These are phyloP conservation scores for Apiospora marii DNA, from an alignment of 2,329 filamentous ascomycete genomes.

Conservation along the genomic window DNA sequence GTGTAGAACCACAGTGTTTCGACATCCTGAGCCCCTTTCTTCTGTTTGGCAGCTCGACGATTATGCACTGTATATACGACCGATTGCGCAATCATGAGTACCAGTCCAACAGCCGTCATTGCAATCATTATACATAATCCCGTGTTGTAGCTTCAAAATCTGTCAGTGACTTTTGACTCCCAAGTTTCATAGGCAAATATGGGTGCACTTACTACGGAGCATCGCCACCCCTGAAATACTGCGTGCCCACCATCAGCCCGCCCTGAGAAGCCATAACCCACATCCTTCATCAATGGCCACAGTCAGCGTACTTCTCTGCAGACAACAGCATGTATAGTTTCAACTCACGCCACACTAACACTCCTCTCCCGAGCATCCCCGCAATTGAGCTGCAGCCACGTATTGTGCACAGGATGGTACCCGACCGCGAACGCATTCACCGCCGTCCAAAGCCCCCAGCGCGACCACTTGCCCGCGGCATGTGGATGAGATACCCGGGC, in stretches of 20 bases:
- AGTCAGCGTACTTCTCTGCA: too few relatives aligned
- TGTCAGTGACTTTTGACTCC: background rate
- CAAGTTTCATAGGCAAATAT: background rate
- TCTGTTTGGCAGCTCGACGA: constrained; percentile 34
- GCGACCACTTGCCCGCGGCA: constrained; percentile 53
- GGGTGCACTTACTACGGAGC: constrained; percentile 45
- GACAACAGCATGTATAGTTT: too few relatives aligned
- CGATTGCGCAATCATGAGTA: constrained; percentile 50
- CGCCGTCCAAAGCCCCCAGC: constrained; percentile 59
- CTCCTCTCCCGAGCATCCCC: constrained; percentile 54
- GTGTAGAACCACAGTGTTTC: background rate
- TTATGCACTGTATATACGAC: constrained; percentile 49
- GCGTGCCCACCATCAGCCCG: constrained; percentile 59
- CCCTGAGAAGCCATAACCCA: constrained; percentile 60
- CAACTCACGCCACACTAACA: constrained; percentile 57
- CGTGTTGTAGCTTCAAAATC: constrained; percentile 47
- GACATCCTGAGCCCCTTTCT: background rate
- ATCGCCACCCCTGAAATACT: constrained; percentile 55
- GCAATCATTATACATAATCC: constrained; percentile 55
- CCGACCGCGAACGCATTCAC: constrained; percentile 60
- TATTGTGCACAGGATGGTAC: constrained; percentile 61
- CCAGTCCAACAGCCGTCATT: constrained; percentile 51
- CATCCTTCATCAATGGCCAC: too few relatives aligned
- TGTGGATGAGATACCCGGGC: constrained; percentile 50
- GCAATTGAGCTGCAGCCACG: constrained; percentile 62